Evolutionary conservation across 345 rosid genomes (phyloP).

Genomic region (Brassica incana): DNA sequence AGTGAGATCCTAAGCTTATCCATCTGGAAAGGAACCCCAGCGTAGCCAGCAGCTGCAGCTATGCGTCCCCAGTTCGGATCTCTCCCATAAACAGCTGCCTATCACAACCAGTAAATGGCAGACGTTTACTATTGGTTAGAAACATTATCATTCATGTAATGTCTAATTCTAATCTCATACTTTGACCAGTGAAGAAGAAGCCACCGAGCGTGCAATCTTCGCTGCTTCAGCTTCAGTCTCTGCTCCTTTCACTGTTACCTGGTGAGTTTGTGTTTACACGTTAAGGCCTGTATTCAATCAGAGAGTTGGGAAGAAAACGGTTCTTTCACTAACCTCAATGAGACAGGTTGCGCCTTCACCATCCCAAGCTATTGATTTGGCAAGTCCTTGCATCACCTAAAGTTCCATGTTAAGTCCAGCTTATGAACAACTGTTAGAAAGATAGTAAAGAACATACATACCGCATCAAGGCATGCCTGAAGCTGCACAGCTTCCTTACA

Average conservation of each 20-base stretch:
- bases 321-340: slow-evolving; percentile 58
- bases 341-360: slow-evolving; percentile 99
- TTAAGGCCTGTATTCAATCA: slow-evolving; percentile 1
- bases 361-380: slow-evolving; percentile 99
- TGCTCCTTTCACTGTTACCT: slow-evolving; percentile 78
- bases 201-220: slow-evolving; percentile 88
- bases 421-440: background rate
- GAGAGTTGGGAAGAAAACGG: background rate
- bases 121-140: background rate
- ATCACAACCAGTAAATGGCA: slow-evolving; percentile 21
- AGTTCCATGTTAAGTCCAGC: slow-evolving; percentile 5
- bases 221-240: slow-evolving; percentile 75
- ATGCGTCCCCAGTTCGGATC: slow-evolving; percentile 98
- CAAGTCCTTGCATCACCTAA: slow-evolving; percentile 96
- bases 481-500: slow-evolving; percentile 69
- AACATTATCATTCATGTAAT: slow-evolving; percentile 16
- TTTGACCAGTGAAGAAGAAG: slow-evolving; percentile 94
- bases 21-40: slow-evolving; percentile 66
- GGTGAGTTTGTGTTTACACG: background rate
- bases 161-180: slow-evolving; percentile 39
- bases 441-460: slow-evolving; percentile 35
- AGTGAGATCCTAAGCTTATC: slow-evolving; percentile 65
- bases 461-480: slow-evolving; percentile 92
- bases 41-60: slow-evolving; percentile 93
- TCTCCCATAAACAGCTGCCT: slow-evolving; percentile 96